phyloP scores from a whole-genome alignment of 441 rosid genomes.

The Hura crepitans region DNA sequence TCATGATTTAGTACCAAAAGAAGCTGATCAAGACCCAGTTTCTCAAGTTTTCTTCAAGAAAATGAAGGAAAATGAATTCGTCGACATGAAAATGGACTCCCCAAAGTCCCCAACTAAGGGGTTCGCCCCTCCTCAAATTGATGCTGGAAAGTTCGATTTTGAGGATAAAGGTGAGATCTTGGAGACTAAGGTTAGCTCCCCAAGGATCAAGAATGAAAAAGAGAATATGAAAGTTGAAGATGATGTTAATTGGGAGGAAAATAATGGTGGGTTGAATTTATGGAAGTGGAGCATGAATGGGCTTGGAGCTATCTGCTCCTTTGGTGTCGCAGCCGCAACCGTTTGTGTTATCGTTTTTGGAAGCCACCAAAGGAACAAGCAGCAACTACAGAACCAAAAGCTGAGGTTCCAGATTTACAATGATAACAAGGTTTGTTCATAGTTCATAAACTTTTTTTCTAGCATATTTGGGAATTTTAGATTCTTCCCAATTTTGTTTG shows the following conservation, averaged over 20 bases:
- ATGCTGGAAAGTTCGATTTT: slow-evolving; percentile 36
- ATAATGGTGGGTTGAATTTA: slow-evolving; percentile 42
- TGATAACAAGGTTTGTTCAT: slow-evolving; percentile 63
- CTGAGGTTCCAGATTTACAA: slow-evolving; percentile 60
- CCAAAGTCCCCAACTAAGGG: slow-evolving; percentile 43
- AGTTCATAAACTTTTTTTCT: not conserved
- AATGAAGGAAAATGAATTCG: slow-evolving; percentile 72
- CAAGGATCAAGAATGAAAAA: slow-evolving; percentile 31
- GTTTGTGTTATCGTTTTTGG: slow-evolving; percentile 64
- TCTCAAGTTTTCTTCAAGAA: slow-evolving; percentile 84
- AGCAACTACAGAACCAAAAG: slow-evolving; percentile 45
- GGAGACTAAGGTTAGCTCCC: slow-evolving; percentile 34
- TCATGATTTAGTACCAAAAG: slow-evolving; percentile 27
- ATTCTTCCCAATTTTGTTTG: not conserved
- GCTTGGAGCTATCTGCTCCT: slow-evolving; percentile 83
- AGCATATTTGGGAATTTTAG: not conserved
- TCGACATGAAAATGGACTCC: slow-evolving; percentile 88
- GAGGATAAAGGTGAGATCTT: slow-evolving; percentile 30
- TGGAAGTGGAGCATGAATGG: slow-evolving; percentile 84
- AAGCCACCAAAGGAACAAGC: slow-evolving; percentile 44
- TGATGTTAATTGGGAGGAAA: slow-evolving; percentile 42
- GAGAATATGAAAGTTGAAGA: slow-evolving; percentile 22
- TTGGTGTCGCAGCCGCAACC: slow-evolving; percentile 82
- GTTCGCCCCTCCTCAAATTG: slow-evolving; percentile 37
- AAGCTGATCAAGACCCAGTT: slow-evolving; percentile 54